These are phyloP conservation scores for Fusarium papillatum DNA, from an alignment of 2,329 filamentous ascomycete species.

Conservation along the genomic window DNA sequence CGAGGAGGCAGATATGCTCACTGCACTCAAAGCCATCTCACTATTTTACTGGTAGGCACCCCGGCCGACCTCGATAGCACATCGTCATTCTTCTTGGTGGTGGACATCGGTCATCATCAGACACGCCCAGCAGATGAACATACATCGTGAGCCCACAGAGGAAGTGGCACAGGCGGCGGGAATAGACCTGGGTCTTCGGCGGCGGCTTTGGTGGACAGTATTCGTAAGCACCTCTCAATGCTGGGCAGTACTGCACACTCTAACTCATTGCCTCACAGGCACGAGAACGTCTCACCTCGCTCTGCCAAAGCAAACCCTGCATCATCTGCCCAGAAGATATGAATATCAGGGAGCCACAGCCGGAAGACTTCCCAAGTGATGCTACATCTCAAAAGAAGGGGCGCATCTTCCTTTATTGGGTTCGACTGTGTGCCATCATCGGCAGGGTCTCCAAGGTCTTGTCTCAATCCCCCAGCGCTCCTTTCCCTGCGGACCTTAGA, in stretches of 20 bases:
- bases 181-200: constrained; percentile 24
- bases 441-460: constrained; percentile 55
- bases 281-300: constrained; percentile 48
- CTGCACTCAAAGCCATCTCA: constrained; percentile 51
- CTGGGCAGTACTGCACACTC: background rate
- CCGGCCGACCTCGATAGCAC: constrained; percentile 51
- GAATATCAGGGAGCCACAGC: constrained; percentile 52
- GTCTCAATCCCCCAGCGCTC: constrained; percentile 25
- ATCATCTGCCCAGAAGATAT: constrained; percentile 58
- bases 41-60: constrained; percentile 62
- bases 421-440: constrained; percentile 55
- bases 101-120: constrained; percentile 59
- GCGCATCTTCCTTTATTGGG: constrained; percentile 57
- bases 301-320: constrained; percentile 58
- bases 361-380: constrained; percentile 54
- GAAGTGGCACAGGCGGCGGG: constrained; percentile 6
- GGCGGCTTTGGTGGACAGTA: constrained; percentile 38
- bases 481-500: constrained; percentile 26
- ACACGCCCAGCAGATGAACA: constrained; percentile 58
- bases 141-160: constrained; percentile 54
- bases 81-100: constrained; percentile 59
- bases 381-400: constrained; percentile 49
- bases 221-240: constrained; percentile 26
- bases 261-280: constrained; percentile 11
- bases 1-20: constrained; percentile 53